These are phyloP conservation scores for Annona squamosa DNA, from an alignment of 164 flowering plant species.

Conservation along the genomic window DNA sequence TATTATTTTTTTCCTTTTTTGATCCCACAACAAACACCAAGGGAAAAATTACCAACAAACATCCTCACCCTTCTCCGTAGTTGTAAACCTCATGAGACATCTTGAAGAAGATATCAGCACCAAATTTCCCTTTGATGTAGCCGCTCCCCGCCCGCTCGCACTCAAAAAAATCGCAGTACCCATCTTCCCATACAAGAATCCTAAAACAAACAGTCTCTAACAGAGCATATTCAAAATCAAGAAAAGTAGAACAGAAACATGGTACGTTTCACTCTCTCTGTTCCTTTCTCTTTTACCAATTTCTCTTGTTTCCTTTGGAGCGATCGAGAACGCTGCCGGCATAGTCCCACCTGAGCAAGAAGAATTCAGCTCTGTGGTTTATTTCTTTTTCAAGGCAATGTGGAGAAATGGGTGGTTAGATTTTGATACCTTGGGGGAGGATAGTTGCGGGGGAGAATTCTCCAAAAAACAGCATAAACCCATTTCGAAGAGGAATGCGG, in stretches of 20 bases:
- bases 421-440: slow-evolving; percentile 72
- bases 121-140: slow-evolving; percentile 43
- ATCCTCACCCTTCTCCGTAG: slow-evolving; percentile 74
- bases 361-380: neutral
- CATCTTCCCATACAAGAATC: slow-evolving; percentile 92
- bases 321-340: slow-evolving; percentile 62
- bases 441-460: slow-evolving; percentile 63
- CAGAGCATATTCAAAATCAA: neutral
- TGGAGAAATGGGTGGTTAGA: neutral
- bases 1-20: neutral
- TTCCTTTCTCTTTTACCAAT: slow-evolving; percentile 43
- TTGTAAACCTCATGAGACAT: slow-evolving; percentile 82
- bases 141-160: slow-evolving; percentile 46
- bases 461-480: slow-evolving; percentile 80
- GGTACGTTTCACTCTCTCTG: neutral
- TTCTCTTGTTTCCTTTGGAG: slow-evolving; percentile 71
- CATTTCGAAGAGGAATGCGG: slow-evolving; percentile 46
- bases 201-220: slow-evolving; percentile 26
- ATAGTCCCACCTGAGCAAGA: slow-evolving; percentile 66
- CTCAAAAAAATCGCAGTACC: slow-evolving; percentile 62
- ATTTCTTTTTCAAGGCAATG: neutral
- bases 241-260: neutral
- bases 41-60: neutral
- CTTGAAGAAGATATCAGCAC: slow-evolving; percentile 73
- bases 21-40: neutral